A percentile compares a stretch with the other conserved stretches of the same genome.
Evolutionary conservation across 2,329 filamentous ascomycete species (phyloP).

Genomic region (Tolypocladium cylindrosporum): DNA sequence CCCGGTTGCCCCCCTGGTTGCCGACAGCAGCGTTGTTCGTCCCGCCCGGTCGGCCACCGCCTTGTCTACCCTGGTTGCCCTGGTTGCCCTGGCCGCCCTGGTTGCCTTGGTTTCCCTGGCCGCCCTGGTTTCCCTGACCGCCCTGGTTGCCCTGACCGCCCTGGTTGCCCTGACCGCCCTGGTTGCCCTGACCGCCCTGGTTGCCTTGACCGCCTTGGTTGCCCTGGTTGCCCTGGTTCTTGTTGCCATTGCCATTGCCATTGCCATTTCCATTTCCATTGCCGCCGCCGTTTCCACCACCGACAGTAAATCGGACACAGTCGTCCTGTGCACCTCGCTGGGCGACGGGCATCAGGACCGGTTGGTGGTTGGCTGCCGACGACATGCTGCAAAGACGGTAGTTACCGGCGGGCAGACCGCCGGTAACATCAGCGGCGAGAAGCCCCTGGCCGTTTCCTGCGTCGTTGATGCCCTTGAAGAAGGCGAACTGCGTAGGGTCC

Average conservation of each 20-base stretch:
- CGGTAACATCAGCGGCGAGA: conserved; percentile 41
- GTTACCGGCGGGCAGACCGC: conserved; percentile 50
- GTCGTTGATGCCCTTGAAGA: conserved; percentile 61
- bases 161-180: conserved; percentile 3
- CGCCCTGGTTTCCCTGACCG: background rate
- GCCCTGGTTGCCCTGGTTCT: conserved; percentile 6
- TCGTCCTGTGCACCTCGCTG: conserved; percentile 59
- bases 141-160: conserved; percentile 4
- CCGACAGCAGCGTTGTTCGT: too few species aligned
- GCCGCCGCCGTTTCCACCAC: conserved; percentile 11
- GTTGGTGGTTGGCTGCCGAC: conserved; percentile 55
- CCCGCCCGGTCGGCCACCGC: background rate
- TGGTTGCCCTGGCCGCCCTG: background rate
- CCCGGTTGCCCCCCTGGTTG: conserved; percentile 1
- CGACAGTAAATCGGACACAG: conserved; percentile 50
- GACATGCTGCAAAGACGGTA: conserved; percentile 59
- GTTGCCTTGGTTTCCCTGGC: background rate
- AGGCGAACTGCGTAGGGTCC: conserved; percentile 43
- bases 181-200: conserved; percentile 3
- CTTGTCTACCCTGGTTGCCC: conserved; percentile 2
- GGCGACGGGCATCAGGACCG: conserved; percentile 55
- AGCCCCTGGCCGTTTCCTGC: conserved; percentile 44
- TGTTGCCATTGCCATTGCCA: conserved; percentile 6
- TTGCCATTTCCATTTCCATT: conserved; percentile 9
- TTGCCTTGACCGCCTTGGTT: conserved; percentile 6